These are phyloP conservation scores for Ustilago sp. DNA, from an alignment of 1,284 basidiomycete genomes.

Conservation along the genomic window DNA sequence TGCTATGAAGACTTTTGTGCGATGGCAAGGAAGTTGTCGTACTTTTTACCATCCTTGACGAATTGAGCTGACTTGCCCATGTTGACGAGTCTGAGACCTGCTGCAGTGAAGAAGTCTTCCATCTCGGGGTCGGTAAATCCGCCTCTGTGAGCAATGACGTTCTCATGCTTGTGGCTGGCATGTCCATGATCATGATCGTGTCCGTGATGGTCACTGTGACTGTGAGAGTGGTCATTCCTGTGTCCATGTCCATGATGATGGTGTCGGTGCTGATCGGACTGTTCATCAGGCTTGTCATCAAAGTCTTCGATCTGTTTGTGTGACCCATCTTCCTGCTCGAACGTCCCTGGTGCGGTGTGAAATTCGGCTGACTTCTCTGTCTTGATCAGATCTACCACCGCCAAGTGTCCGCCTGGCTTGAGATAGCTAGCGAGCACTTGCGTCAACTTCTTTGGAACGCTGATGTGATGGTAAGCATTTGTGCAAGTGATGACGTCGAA, in stretches of 20 bases:
- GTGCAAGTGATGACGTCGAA: conserved; percentile 53
- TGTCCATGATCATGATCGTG: conserved; percentile 20
- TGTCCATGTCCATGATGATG: conserved; percentile 10
- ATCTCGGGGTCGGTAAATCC: conserved; percentile 42
- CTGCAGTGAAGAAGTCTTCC: conserved; percentile 36
- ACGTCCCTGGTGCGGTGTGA: conserved; percentile 19
- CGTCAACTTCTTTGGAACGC: conserved; percentile 35
- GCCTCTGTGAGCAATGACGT: conserved; percentile 49
- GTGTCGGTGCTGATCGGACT: not conserved
- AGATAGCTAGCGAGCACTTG: conserved; percentile 31
- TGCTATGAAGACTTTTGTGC: conserved; percentile 27
- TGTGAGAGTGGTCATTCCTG: not conserved
- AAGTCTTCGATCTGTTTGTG: conserved; percentile 31
- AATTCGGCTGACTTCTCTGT: conserved; percentile 24
- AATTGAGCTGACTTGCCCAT: conserved; percentile 43
- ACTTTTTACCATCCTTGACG: conserved; percentile 31
- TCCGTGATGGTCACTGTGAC: conserved; percentile 15
- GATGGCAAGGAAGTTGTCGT: conserved; percentile 47
- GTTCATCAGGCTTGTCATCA: conserved; percentile 5
- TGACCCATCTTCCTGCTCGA: conserved; percentile 18
- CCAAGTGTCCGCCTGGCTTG: conserved; percentile 43
- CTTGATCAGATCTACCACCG: conserved; percentile 43
- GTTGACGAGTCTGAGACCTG: conserved; percentile 35
- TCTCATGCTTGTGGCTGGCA: conserved; percentile 21
- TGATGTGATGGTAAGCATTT: conserved; percentile 49